Percentiles rank a stretch among this genome's conserved stretches.
Conservation (phyloP, 371 early-diverging fungal genomes). For the Cokeromyces recurvatus region DNA sequence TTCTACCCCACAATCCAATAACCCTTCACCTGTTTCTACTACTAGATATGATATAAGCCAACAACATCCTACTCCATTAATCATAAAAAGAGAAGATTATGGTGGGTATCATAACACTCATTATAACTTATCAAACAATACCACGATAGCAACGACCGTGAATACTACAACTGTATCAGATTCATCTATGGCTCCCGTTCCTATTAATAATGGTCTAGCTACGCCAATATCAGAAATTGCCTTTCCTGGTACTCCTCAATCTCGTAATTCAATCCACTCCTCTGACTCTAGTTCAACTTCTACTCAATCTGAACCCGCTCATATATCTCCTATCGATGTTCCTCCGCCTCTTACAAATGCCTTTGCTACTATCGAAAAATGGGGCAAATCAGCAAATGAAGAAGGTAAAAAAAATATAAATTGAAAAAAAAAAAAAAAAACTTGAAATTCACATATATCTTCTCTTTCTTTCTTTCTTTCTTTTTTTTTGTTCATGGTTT, state of each 20-base stretch:
- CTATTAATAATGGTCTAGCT: not conserved
- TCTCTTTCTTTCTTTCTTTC: not conserved
- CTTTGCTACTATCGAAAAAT: not conserved
- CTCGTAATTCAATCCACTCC: not conserved
- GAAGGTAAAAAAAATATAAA: not conserved
- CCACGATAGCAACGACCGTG: no score
- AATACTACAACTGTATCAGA: no score
- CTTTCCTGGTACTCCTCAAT: slow-evolving; percentile 2
- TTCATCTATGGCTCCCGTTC: no score
- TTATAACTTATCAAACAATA: not conserved
- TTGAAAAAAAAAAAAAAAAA: no score
- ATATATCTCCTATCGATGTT: not conserved
- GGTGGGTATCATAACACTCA: not conserved
- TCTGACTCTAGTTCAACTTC: not conserved
- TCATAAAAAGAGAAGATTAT: no score
- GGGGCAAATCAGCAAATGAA: not conserved
- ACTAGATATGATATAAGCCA: not conserved
- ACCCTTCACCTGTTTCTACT: no score
- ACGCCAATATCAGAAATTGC: slow-evolving; percentile 4
- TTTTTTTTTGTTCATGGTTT: not conserved
- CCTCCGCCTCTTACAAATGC: not conserved
- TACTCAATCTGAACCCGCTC: not conserved
- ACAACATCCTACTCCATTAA: not conserved
- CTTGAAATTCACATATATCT: no score
- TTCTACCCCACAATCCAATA: not conserved